Evolutionary conservation across 768 basidiomycete genomes (phyloP), one percentile per base, ranked within the genome.

Genomic region (Hygrophorus russula): DNA sequence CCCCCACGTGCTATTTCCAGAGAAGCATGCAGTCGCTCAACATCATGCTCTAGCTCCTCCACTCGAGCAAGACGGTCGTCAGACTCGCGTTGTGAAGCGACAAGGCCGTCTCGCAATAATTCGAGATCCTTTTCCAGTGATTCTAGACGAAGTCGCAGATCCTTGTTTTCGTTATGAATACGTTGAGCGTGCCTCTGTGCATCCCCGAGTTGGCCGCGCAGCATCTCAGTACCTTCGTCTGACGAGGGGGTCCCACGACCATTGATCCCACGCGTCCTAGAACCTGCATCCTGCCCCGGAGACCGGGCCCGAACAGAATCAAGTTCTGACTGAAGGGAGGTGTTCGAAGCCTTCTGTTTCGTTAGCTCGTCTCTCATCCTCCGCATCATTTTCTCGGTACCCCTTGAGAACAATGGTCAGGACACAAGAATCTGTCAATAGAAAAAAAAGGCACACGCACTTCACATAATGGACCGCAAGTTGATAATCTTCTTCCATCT

Each of bases 391-490:
- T 93, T 96, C 63, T 98, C 96, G 1, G 93, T 97, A 36, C 90
- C 90, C 73, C 88, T 91, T 56, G 7, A 3, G 17, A 46, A 48
- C 28, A 50, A 29, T 53, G 24, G 50, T 54, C 27, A 55, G 36
- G 17, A 33, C 1, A 40, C 44, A 41, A 44, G 43, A 42, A 24
- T 24, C 24, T 24, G 24, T 24, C 4, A 24, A 42, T 36, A 30
- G 34, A 41, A 45, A 41, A 52, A 45, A 39, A 7, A 5, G 31
- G 45, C 20, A 39, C 50, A 65, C 82, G 67, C 60, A 89, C 88
- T 97, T 98, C 53, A 97, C 92, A 63, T 96, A 97, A 58, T 91
- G 86, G 44, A 98, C 93, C 11, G 96, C 94, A 41, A 93, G 78
- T 55, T 92, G 86, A 61, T 99, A 98, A 55, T 97, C 94, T 37